phyloP scores from a whole-genome alignment of 768 basidiomycete species.

The Pleurotus cornucopiae region DNA sequence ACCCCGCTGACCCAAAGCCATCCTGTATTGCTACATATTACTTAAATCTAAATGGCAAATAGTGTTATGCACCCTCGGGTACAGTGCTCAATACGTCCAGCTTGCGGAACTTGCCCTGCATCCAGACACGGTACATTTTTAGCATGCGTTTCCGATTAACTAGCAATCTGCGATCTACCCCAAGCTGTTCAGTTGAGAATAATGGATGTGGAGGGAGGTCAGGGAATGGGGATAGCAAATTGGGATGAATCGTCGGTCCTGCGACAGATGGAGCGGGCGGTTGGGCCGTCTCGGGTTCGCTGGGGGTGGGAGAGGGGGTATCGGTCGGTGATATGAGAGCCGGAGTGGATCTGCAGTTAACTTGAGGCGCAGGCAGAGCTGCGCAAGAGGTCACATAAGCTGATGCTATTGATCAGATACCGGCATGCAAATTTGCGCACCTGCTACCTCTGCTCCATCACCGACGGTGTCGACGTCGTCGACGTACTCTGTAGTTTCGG shows the following conservation, averaged over 20 bases:
- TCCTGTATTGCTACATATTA: background rate
- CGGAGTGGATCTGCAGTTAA: background rate
- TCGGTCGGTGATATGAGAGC: background rate
- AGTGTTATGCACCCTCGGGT: background rate
- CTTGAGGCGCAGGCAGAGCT: too few species aligned
- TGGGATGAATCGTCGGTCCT: constrained; percentile 28
- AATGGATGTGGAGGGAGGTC: constrained; percentile 48
- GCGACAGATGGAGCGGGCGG: constrained; percentile 5
- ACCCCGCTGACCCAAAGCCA: background rate
- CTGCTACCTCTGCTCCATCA: constrained; percentile 3
- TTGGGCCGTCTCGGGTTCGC: constrained; percentile 2
- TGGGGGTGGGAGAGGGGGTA: constrained; percentile 4
- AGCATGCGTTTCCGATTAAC: constrained; percentile 92
- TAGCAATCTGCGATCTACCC: constrained; percentile 84
- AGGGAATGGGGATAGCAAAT: constrained; percentile 28
- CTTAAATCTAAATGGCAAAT: background rate
- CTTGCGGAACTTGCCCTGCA: constrained; percentile 83
- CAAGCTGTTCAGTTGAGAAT: constrained; percentile 80
- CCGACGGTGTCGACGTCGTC: constrained; percentile 30
- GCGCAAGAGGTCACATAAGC: too few species aligned
- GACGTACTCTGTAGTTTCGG: constrained; percentile 27
- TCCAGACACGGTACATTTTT: constrained; percentile 97
- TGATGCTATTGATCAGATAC: too few species aligned
- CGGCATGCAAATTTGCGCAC: background rate
- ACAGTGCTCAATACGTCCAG: constrained; percentile 19